Base-by-base conservation (phyloP, 257 asterid genomes). In the Apocynum venetum region DNA sequence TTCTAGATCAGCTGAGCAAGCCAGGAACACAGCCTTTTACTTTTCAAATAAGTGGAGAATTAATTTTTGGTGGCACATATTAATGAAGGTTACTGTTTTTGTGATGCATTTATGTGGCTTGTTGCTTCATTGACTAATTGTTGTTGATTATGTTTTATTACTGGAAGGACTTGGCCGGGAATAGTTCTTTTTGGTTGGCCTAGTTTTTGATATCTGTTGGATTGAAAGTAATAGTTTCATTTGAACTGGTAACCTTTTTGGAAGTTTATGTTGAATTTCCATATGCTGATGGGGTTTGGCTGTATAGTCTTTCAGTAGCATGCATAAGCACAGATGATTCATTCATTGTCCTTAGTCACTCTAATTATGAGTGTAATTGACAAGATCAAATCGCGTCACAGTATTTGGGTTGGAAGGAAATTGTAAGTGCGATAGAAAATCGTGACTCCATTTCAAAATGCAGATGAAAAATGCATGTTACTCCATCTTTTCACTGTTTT, bases 161-260 rank as follows among this genome's bases (percentile, higher is more conserved):
- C 14, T 3, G 43, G 74, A 64, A 20, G 20, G 14, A 7, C 2
- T 14, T 73, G 48, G 44, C 5, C 36, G 78, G 20, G 59, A 13
- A 3, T 71, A 65, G 57, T 51, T 59, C 36, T 41, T 49, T 46
- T 61, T 15, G 43, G 73, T 55, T 38, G 8, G 73, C 40, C 55
- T 38, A 41, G 59, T 59, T 52, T 25, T 56, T 40, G 71, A 69
- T 73, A 79, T 47, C 25, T 61, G 31, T 77, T 78, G 78, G 79
- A 25, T 78, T 78, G 61, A 49, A 56, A 2, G 44, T 71, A 13
- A 52, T 15, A 61, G 44, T 56, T 76, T 56, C 74, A 43, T 74
- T 78, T 73, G 84, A 61, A 85, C 84, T 81, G 66, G 74, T 79
- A 47, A 49, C 60, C 78, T 75, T 64, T 25, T 36, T 75, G 75